These are phyloP conservation scores for Chytriomyces sp. DNA, from an alignment of 192 early-diverging fungal genomes.

Conservation along the genomic window DNA sequence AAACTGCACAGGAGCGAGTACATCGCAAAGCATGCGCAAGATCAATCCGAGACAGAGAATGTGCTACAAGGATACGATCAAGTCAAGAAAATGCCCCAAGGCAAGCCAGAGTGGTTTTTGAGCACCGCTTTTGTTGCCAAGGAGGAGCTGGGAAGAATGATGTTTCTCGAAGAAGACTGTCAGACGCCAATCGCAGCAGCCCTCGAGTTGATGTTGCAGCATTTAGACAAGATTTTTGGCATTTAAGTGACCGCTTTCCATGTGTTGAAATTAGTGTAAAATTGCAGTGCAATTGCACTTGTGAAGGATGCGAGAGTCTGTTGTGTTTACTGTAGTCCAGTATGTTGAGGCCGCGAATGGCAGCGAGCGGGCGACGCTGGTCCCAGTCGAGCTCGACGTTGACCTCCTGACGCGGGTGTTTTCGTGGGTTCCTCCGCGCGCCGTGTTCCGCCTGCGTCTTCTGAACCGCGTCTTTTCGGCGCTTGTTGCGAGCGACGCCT, in stretches of 20 bases:
- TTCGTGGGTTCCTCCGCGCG: background rate
- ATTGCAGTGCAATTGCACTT: too few species aligned
- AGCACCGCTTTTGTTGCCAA: background rate
- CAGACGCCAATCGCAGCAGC: background rate
- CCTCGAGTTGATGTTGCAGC: background rate
- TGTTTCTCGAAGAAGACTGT: constrained; percentile 5
- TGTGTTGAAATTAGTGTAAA: too few species aligned
- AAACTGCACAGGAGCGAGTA: too few species aligned
- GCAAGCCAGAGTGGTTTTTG: background rate
- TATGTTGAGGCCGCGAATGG: background rate
- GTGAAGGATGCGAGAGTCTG: too few species aligned
- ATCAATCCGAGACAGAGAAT: too few species aligned
- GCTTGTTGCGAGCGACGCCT: too few species aligned
- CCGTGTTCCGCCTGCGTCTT: too few species aligned
- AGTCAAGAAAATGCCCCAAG: too few species aligned
- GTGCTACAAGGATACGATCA: too few species aligned
- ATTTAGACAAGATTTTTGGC: background rate
- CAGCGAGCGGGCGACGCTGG: background rate
- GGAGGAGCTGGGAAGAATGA: background rate
- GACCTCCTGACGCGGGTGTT: background rate
- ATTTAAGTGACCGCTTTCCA: background rate
- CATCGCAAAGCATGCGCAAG: too few species aligned
- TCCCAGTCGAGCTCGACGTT: background rate
- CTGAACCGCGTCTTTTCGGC: too few species aligned
- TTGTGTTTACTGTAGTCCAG: too few species aligned